These are phyloP conservation scores for Monosporascus ibericus DNA, from an alignment of 2,329 filamentous ascomycete genomes.

Conservation along the genomic window DNA sequence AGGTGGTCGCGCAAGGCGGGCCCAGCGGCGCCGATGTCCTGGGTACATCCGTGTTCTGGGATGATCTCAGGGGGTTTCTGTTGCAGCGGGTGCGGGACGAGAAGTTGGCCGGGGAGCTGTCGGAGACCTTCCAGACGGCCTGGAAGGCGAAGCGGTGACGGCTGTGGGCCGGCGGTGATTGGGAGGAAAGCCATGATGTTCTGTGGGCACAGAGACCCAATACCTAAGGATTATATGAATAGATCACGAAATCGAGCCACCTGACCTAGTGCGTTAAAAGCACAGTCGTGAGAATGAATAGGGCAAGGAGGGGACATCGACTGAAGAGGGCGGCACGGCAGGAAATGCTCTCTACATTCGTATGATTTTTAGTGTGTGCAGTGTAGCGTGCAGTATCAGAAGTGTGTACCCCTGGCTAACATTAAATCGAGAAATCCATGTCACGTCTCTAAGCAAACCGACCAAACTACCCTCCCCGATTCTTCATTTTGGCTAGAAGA, in stretches of 20 bases:
- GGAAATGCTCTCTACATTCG: slow-evolving; percentile 22
- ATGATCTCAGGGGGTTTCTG: slow-evolving; percentile 75
- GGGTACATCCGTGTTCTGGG: slow-evolving; percentile 74
- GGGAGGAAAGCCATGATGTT: no score
- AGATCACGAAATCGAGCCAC: no score
- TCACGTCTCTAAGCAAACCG: slow-evolving; percentile 23
- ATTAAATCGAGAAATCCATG: slow-evolving; percentile 27
- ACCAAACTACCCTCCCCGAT: slow-evolving; percentile 16
- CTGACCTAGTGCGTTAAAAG: no score
- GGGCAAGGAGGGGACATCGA: no score
- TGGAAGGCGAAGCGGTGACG: slow-evolving; percentile 50
- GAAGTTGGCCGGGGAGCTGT: slow-evolving; percentile 56
- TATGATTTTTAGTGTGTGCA: slow-evolving; percentile 10
- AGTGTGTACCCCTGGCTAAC: slow-evolving; percentile 26
- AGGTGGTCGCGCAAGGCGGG: slow-evolving; percentile 39
- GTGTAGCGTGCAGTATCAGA: neutral
- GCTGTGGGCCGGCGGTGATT: neutral
- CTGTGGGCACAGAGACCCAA: neutral
- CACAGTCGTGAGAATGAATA: no score
- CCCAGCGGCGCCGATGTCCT: slow-evolving; percentile 55
- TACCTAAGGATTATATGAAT: slow-evolving; percentile 4
- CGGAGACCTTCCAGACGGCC: slow-evolving; percentile 61
- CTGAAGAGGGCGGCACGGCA: slow-evolving; percentile 11
- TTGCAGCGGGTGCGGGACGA: slow-evolving; percentile 72
- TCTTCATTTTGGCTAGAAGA: neutral